Evolutionary conservation across 2,329 filamentous ascomycete species (phyloP), one percentile per base, ranked within the genome.

Genomic region (Venturia carpophila): DNA sequence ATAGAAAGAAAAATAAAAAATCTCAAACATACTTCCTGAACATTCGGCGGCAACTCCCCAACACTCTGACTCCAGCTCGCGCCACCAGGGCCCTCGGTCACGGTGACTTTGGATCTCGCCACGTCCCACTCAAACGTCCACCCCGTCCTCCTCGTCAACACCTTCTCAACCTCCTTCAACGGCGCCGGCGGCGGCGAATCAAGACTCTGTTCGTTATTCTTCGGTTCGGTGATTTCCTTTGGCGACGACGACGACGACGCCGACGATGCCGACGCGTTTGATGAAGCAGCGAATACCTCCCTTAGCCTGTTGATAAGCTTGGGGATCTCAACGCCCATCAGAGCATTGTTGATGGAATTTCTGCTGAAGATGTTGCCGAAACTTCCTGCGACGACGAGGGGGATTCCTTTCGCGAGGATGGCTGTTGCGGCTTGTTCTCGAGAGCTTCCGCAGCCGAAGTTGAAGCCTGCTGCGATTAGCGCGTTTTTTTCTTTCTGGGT

Each of bases 381-480:
- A 76, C 87, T 92, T 60, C 89, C 90, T 0, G 89, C 82, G 0
- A 95, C 86, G 0, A 96, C 90, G 2, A 96, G 83, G 0, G 88
- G 88, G 66, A 95, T 92, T 69, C 87, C 76, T 76, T 88, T 91
- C 19, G 91, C 91, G 0, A 96, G 80, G 65, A 96, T 88, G 0
- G 92, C 88, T 0, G 93, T 97, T 0, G 92, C 92, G 6, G 91
- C 91, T 75, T 96, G 91, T 75, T 97, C 92, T 64, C 92, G 80
- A 0, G 87, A 91, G 65, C 81, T 85, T 21, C 92, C 92, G 69
- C 87, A 91, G 60, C 93, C 93, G 72, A 97, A 96, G 79, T 95
- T 96, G 79, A 87, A 94, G 15, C 52, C 52, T 34, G 15, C 34
- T 19, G n/a, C 9, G 5, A 9, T 52, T 52, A 52, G 47, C 47